These are phyloP conservation scores for Suillus spraguei DNA, from an alignment of 768 basidiomycete species.

Conservation along the genomic window DNA sequence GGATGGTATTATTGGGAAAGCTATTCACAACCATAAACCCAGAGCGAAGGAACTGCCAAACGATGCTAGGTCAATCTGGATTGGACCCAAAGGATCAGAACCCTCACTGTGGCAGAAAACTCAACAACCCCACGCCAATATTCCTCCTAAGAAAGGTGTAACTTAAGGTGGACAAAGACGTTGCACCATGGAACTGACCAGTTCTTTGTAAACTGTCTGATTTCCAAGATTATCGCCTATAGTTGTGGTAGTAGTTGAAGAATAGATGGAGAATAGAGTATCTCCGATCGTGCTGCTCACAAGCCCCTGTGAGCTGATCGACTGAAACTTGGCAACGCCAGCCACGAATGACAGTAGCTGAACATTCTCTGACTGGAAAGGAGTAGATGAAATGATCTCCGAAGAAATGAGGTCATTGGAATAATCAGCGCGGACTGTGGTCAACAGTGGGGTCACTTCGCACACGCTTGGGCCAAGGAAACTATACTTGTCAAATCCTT, in stretches of 20 bases:
- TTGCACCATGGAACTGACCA: slow-evolving; percentile 6
- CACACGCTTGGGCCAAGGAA: slow-evolving; percentile 15
- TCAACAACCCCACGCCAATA: slow-evolving; percentile 22
- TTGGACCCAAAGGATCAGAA: not conserved
- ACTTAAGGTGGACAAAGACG: no score
- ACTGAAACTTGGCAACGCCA: no score
- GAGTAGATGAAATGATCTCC: no score
- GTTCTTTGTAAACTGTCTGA: slow-evolving; percentile 7
- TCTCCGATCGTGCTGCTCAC: no score
- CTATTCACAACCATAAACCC: not conserved
- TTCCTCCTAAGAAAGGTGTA: slow-evolving; percentile 8
- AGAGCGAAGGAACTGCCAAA: slow-evolving; percentile 8
- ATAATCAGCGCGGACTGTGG: no score
- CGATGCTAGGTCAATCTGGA: not conserved
- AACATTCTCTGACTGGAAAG: no score
- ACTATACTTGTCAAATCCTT: slow-evolving; percentile 9
- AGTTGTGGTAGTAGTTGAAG: no score
- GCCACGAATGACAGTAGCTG: no score
- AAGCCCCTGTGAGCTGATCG: no score
- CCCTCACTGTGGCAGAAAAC: slow-evolving; percentile 3
- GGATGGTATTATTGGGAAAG: no score
- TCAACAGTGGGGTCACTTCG: slow-evolving; percentile 10
- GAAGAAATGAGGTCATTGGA: no score
- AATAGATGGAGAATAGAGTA: no score
- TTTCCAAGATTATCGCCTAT: not conserved